Evolutionary conservation across 192 early-diverging fungal genomes (phyloP), one percentile per base, ranked within the genome.

Genomic region (Glomus cerebriforme): DNA sequence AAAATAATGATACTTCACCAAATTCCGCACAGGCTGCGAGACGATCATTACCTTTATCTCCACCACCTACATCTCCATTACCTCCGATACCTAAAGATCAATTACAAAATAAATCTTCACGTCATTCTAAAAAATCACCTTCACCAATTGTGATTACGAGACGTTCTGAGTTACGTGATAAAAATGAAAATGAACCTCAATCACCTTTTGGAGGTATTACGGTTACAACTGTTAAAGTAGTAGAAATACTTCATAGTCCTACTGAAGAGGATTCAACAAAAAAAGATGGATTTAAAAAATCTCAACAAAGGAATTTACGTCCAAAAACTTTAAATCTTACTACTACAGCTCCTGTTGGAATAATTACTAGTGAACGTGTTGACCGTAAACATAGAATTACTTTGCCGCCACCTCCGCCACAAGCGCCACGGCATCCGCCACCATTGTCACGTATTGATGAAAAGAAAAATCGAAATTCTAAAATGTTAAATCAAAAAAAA

Each of bases 241-340:
- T 64, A 64, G 62, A 64, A 64, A 64, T 67, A 6, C 32, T 67
- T 19, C 27, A 67, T 67, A 67, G 65, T 67, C 65, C 65, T 22
- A 67, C 32, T 17, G 31, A 67, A 67, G 22, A 67, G 17, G 32
- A 67, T 63, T 63, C 60, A 27, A 27, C 59, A 27, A 67, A 39
- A 0, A 39, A 19, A 2, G 10, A 17, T 31, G 27, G 15, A 27
- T 31, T 31, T 65, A 32, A 65, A 31, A 65, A 32, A 17, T 5
- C 6, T 29, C 29, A 65, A 65, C 24, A 5, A 31, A 68, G 17
- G n/a, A 39, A 8, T 43, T 35, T 6, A 8, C 66, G 26, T 63
- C 62, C 26, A 29, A 8, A 63, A 63, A 7, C 1, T 63, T 27
- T 63, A 27, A 27, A 27, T 9, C 7, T 27, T 62, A 27, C 60